Base-by-base conservation (phyloP, 139 green algal genomes). In the Chlamydomonas applanata region DNA sequence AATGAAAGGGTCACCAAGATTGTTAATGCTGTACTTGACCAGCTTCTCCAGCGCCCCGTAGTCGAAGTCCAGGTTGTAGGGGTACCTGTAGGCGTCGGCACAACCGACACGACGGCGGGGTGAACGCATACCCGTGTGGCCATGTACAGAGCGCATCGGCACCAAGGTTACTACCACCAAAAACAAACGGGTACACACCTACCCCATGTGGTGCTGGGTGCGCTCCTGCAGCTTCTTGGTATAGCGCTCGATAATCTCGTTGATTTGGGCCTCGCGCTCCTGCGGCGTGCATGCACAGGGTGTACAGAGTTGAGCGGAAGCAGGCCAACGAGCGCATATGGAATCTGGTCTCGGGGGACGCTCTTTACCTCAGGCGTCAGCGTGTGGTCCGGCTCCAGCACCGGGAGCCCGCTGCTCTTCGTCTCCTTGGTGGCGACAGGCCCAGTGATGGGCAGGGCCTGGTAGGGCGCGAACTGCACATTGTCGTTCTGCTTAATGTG, bases 1-100 rank as follows among this genome's bases (percentile, higher is more conserved):
- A 66, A 98, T 97, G 74, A 98, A 98, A 0, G 94, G 94, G 75
- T 98, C 95, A 9, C 95, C 95, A 45, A 99, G 81, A 76, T 99
- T 99, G 83, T 99, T 99, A 81, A 98, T 98, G 85, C 89, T 95
- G 83, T 91, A 98, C 73, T 91, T 89, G 49, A 89, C 89, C 46
- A 98, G 79, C 17, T 83, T 83, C 77, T 97, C 89, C 53, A 99
- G 80, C 0, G 91, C 86, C 3, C 88, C 91, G 78, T 95, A 99
- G 74, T 99, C 90, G 85, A 99, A 99, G 65, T 98, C 95, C n/a
- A 99, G 84, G 83, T 99, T 99, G 90, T 99, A 99, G 0, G 95
- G 95, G 75, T 99, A 99, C 52, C 91, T 69, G 57, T 17, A 66
- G 62, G 30, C 57, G 40, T 57, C 14, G 40, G 7, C 7, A 49